Conservation (phyloP, 352 stramenopile genomes). For the Stephanocyclus meneghinianus region DNA sequence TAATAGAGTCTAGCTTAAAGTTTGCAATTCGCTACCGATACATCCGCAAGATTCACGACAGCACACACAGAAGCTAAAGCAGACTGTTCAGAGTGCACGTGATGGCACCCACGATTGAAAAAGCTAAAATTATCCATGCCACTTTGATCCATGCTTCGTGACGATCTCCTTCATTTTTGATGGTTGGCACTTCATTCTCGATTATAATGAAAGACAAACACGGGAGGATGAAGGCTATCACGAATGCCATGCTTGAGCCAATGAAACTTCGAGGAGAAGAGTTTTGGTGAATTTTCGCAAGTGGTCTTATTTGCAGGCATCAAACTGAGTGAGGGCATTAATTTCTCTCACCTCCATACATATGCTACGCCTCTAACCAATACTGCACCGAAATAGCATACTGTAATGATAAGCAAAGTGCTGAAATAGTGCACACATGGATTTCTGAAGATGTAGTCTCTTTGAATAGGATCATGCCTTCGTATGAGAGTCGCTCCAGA, state of each 20-base stretch:
- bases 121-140: conserved; percentile 49
- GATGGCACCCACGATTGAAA: conserved; percentile 43
- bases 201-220: conserved; percentile 71
- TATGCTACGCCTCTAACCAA: conserved; percentile 60
- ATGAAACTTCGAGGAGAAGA: conserved; percentile 40
- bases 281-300: too few species aligned
- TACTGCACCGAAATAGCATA: conserved; percentile 62
- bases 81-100: conserved; percentile 58
- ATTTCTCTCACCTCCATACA: conserved; percentile 56
- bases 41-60: background rate
- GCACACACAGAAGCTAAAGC: conserved; percentile 12
- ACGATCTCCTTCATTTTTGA: conserved; percentile 26
- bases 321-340: background rate
- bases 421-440: conserved; percentile 39
- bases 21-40: background rate
- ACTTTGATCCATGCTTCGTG: conserved; percentile 23
- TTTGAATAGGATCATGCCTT: conserved; percentile 33
- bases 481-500: conserved; percentile 24
- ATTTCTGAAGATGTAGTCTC: conserved; percentile 46
- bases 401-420: conserved; percentile 61
- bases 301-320: too few species aligned
- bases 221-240: conserved; percentile 78
- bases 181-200: conserved; percentile 39
- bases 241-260: conserved; percentile 70
- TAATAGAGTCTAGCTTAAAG: background rate